Percentiles rank a stretch among this genome's conserved stretches.
phyloP scores from a whole-genome alignment of 352 stramenopile species.

The Pythium coloratum region DNA sequence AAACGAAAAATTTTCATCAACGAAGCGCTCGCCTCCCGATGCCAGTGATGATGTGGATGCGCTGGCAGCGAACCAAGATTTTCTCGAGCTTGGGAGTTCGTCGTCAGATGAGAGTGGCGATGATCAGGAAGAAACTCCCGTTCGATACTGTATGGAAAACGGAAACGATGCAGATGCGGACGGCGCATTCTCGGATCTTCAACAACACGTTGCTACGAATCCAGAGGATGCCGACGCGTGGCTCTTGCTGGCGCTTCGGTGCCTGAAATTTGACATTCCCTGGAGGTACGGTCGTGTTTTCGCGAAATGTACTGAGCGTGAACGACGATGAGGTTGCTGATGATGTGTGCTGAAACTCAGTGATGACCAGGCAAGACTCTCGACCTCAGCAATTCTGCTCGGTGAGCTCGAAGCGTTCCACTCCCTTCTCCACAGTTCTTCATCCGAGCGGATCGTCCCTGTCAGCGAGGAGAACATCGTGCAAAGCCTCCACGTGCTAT shows the following conservation, averaged over 20 bases:
- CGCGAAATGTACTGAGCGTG: too few species aligned
- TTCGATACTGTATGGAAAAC: slow-evolving; percentile 11
- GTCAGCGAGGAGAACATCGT: slow-evolving; percentile 21
- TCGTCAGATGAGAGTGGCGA: background rate
- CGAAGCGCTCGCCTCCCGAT: background rate
- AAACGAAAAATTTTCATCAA: background rate
- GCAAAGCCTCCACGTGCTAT: slow-evolving; percentile 31
- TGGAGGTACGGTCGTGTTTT: slow-evolving; percentile 11
- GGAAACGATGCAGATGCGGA: background rate
- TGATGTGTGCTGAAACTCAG: slow-evolving; percentile 9
- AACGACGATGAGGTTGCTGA: background rate
- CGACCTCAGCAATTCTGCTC: slow-evolving; percentile 13
- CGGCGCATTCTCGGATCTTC: slow-evolving; percentile 1
- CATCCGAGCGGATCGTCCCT: background rate
- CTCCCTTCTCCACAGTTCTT: slow-evolving; percentile 10
- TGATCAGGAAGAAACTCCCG: background rate
- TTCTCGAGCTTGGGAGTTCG: slow-evolving; percentile 17
- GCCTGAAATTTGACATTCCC: slow-evolving; percentile 18
- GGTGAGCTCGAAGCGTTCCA: slow-evolving; percentile 27
- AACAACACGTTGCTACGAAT: slow-evolving; percentile 10
- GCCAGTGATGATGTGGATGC: background rate
- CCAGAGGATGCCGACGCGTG: slow-evolving; percentile 27
- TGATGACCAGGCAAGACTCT: slow-evolving; percentile 29
- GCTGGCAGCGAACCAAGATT: slow-evolving; percentile 5
- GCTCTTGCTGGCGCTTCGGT: slow-evolving; percentile 23